Evolutionary conservation across 805 yeast species (phyloP), one percentile per base, ranked within the genome.

Genomic region (Starmera amethionina): DNA sequence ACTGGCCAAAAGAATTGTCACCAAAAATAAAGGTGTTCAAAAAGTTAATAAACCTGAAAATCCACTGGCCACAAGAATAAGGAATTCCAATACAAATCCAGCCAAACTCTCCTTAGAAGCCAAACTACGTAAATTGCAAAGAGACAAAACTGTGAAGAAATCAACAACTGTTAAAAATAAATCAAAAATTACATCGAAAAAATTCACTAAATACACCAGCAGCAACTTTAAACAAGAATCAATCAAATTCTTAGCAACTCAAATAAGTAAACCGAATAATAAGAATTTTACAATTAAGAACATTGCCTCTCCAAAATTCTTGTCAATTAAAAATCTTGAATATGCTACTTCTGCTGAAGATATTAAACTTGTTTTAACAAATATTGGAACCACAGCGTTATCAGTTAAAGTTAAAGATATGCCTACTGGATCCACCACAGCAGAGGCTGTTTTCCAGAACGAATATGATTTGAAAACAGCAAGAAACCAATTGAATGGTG

Each of bases 391-490:
- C 3, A 46, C 58, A 27, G 46, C 51, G 3, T 22, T 22, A 22
- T 42, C 41, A 11, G 43, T 62, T 5, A 54, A 51, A 40, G 54
- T 64, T 1, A 51, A 42, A n/a, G 68, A 65, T 39, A 40, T 64
- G 25, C 59, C 65, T 5, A 53, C 66, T 2, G 70, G 70, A 4
- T 63, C 69, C 0, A 49, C 65, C 8, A 55, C 56, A 6, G 71
- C 70, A 2, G 65, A 64, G 38, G 58, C 67, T 5, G 49, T 52
- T 42, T 56, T 65, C 41, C 42, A 42, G 2, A 50, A 60, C 27
- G 55, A 62, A 2, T 47, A 48, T 1, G 49, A 48, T 12, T 50
- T 72, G 25, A 48, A 52, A 11, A 42, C 39, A 3, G 68, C 68
- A 0, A 51, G 52, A 14, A 44, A 46, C 15, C 44, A 52, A 32